These are phyloP conservation scores for Letharia lupina DNA, from an alignment of 495 filamentous ascomycete species.

Conservation along the genomic window DNA sequence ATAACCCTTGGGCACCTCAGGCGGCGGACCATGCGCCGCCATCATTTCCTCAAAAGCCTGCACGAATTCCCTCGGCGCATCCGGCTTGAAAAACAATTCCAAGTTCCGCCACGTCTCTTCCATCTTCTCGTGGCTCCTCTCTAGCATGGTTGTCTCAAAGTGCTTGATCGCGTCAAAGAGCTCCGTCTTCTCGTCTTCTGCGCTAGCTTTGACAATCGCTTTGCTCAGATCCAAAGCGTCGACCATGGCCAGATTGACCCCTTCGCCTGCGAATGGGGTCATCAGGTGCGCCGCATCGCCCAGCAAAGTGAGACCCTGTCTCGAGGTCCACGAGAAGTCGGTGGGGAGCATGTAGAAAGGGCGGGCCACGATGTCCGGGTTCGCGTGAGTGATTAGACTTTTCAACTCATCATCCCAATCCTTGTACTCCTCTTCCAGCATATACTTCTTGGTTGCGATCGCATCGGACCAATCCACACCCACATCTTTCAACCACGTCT, in stretches of 20 bases:
- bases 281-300: constrained; percentile 56
- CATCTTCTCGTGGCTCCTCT: constrained; percentile 11
- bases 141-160: constrained; percentile 5
- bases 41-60: constrained; percentile 11
- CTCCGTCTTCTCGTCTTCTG: constrained; percentile 16
- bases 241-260: constrained; percentile 49
- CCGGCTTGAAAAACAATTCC: constrained; percentile 2
- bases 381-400: constrained; percentile 15
- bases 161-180: not conserved
- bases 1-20: not conserved
- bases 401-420: constrained; percentile 25
- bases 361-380: constrained; percentile 17
- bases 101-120: constrained; percentile 14
- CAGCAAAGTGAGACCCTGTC: constrained; percentile 42
- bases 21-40: constrained; percentile 6
- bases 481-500: constrained; percentile 33
- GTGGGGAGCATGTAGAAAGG: constrained; percentile 45
- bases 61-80: constrained; percentile 9
- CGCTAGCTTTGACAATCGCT: constrained; percentile 13
- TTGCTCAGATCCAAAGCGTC: constrained; percentile 49
- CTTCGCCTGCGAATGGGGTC: constrained; percentile 51
- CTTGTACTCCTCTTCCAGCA: constrained; percentile 21
- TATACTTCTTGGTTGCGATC: constrained; percentile 3
- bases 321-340: constrained; percentile 39
- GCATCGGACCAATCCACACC: constrained; percentile 23